phyloP scores from a whole-genome alignment of 139 green algal genomes.

The Micromonas pusilla region DNA sequence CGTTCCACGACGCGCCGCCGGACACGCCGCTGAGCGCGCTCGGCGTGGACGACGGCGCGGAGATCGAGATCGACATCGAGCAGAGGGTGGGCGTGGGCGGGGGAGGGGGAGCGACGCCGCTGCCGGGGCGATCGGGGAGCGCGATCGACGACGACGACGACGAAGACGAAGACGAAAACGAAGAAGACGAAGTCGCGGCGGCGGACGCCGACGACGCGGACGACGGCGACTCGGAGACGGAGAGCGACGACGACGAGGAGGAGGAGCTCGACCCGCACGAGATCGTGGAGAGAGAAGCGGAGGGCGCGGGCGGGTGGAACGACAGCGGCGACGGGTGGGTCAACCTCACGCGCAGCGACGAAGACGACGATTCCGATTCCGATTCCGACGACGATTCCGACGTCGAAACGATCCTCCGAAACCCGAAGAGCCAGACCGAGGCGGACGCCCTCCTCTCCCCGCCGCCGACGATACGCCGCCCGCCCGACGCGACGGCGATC shows the following conservation, averaged over 20 bases:
- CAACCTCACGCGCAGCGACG: too few relatives aligned
- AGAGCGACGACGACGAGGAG: neutral
- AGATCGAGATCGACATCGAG: too few relatives aligned
- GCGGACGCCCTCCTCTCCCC: too few relatives aligned
- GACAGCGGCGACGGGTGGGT: neutral
- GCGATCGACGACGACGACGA: constrained; percentile 2
- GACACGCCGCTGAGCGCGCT: neutral
- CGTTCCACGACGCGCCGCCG: neutral
- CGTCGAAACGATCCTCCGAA: neutral
- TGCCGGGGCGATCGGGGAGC: too few relatives aligned
- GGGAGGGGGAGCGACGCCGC: too few relatives aligned
- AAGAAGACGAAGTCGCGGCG: neutral
- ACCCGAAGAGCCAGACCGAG: too few relatives aligned
- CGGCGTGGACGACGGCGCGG: too few relatives aligned
- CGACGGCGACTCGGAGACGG: neutral
- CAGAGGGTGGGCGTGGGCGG: too few relatives aligned
- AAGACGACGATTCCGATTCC: neutral
- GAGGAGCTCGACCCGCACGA: neutral
- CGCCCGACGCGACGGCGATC: neutral
- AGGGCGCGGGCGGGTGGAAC: neutral
- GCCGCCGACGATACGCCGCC: too few relatives aligned
- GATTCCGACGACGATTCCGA: neutral
- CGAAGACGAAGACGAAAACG: neutral
- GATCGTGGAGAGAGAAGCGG: neutral
- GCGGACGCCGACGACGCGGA: neutral